phyloP scores from a whole-genome alignment of 1,284 basidiomycete genomes.

The Austroboletus niveus region DNA sequence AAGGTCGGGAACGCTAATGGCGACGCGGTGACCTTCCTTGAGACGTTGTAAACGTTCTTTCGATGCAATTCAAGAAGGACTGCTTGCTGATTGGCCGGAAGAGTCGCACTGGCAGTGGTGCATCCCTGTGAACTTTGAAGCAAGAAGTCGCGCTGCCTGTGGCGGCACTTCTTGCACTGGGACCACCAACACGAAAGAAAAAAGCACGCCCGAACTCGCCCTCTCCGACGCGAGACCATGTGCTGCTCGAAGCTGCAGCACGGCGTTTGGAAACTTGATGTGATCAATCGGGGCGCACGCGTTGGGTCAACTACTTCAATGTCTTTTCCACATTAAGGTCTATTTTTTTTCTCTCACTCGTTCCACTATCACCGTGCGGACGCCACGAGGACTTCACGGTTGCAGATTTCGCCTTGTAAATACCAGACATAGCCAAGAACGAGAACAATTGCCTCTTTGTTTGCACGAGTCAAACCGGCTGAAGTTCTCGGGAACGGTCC shows the following conservation, averaged over 20 bases:
- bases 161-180: neutral
- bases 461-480: neutral
- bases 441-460: neutral
- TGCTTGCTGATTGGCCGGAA: neutral
- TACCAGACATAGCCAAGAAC: neutral
- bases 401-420: neutral
- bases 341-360: neutral
- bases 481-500: neutral
- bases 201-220: conserved; percentile 14
- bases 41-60: neutral
- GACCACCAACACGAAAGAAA: neutral
- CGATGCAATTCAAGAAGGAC: neutral
- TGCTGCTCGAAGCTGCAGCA: neutral
- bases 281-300: neutral
- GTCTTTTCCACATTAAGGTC: neutral
- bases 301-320: neutral
- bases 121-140: conserved; percentile 1
- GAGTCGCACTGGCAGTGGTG: conserved; percentile 15
- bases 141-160: conserved; percentile 1
- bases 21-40: conserved; percentile 9
- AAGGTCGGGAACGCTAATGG: conserved; percentile 1
- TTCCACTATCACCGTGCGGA: neutral
- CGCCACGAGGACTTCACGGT: neutral
- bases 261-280: neutral
- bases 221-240: neutral